phyloP scores from a whole-genome alignment of 192 early-diverging fungal genomes.

The Podila epicladia region DNA sequence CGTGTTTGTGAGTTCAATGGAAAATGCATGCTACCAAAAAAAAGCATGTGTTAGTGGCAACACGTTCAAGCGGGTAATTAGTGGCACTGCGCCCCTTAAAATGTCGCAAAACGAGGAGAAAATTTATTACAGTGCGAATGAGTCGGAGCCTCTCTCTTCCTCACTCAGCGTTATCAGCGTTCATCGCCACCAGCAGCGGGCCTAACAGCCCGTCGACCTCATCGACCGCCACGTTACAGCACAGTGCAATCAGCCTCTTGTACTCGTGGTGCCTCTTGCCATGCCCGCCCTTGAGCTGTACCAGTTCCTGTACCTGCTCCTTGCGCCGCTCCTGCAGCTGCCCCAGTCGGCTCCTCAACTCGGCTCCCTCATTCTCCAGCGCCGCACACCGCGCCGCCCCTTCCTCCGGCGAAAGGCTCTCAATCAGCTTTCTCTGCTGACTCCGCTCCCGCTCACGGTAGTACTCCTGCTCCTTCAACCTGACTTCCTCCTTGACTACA shows the following conservation, averaged over 20 bases:
- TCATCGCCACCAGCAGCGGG: conserved; percentile 71
- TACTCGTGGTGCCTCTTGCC: conserved; percentile 65
- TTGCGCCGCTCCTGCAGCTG: conserved; percentile 36
- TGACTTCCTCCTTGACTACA: conserved; percentile 28
- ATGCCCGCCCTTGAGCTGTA: conserved; percentile 51
- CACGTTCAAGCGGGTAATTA: background rate
- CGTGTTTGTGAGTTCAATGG: background rate
- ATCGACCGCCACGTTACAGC: conserved; percentile 70
- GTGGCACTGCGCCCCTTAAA: too few relatives aligned
- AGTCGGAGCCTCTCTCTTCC: background rate
- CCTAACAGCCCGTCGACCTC: conserved; percentile 68
- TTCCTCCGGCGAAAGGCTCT: background rate
- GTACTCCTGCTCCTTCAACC: conserved; percentile 14
- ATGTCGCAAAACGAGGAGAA: too few relatives aligned
- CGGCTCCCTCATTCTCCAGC: conserved; percentile 41
- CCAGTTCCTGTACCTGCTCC: conserved; percentile 53
- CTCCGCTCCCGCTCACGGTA: background rate
- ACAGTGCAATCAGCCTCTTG: conserved; percentile 72
- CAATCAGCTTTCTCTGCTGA: background rate
- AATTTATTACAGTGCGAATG: too few relatives aligned
- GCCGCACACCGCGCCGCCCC: conserved; percentile 3
- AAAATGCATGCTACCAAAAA: background rate
- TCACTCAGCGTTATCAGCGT: conserved; percentile 54
- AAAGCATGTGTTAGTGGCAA: background rate
- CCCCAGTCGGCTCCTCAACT: conserved; percentile 12